Conservation (phyloP, 2,329 filamentous ascomycete genomes). For the Ophiocordyceps robertsii region DNA sequence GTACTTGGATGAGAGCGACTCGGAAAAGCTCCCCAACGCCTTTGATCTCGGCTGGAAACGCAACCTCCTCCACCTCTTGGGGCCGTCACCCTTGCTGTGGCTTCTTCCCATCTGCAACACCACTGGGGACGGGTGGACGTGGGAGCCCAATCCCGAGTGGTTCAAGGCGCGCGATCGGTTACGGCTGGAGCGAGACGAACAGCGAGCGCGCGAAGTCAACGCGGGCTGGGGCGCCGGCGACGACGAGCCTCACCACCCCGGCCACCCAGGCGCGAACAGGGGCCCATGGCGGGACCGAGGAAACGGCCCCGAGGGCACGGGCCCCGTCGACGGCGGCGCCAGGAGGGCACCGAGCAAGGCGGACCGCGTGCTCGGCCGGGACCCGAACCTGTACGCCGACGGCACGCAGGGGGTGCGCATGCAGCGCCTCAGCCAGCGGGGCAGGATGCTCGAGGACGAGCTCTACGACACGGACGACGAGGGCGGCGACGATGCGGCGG, state of each 20-base stretch:
- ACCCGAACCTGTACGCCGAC: slow-evolving; percentile 41
- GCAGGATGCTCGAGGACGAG: slow-evolving; percentile 29
- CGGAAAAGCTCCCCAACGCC: slow-evolving; percentile 75
- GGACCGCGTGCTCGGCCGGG: slow-evolving; percentile 43
- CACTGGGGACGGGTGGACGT: slow-evolving; percentile 83
- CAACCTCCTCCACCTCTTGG: slow-evolving; percentile 75
- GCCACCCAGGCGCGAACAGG: not conserved
- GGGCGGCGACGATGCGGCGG: slow-evolving; percentile 16
- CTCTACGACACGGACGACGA: slow-evolving; percentile 25
- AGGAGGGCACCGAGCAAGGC: slow-evolving; percentile 38
- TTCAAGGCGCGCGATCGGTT: slow-evolving; percentile 54
- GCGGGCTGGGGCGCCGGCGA: slow-evolving; percentile 50
- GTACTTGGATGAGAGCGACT: slow-evolving; percentile 85
- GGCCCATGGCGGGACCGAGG: not conserved
- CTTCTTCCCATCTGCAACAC: slow-evolving; percentile 70
- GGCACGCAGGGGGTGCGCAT: slow-evolving; percentile 29
- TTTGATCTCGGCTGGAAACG: slow-evolving; percentile 78
- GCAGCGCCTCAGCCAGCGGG: slow-evolving; percentile 31
- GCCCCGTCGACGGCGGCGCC: slow-evolving; percentile 7
- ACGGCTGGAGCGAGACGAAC: slow-evolving; percentile 40
- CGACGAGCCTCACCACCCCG: slow-evolving; percentile 4
- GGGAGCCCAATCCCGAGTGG: slow-evolving; percentile 79
- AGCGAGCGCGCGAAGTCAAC: slow-evolving; percentile 48
- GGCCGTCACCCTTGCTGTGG: slow-evolving; percentile 61
- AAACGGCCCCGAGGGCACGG: slow-evolving; percentile 1